Conservation (phyloP, 768 basidiomycete species). For the Neoboletus subvelutipes region DNA sequence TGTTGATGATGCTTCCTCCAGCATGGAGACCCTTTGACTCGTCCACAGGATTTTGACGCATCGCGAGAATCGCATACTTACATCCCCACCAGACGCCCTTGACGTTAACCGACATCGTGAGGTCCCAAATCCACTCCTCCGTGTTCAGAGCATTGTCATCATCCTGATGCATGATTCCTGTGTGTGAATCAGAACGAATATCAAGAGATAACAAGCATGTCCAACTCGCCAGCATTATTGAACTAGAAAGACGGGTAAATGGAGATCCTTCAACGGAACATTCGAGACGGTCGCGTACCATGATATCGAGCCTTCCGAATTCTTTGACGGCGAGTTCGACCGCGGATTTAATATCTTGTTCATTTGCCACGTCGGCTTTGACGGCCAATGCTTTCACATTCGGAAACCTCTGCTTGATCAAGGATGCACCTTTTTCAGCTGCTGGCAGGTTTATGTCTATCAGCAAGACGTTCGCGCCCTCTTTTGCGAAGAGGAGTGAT, state of each 20-base stretch:
- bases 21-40: conserved; percentile 72
- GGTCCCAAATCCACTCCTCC: conserved; percentile 94
- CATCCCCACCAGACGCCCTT: conserved; percentile 99
- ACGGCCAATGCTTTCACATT: conserved; percentile 66
- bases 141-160: conserved; percentile 97
- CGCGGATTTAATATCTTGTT: conserved; percentile 77
- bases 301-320: conserved; percentile 93
- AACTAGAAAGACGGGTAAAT: conserved; percentile 51
- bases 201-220: not conserved
- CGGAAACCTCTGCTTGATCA: conserved; percentile 66
- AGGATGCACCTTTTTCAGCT: conserved; percentile 62
- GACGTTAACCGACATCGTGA: conserved; percentile 91
- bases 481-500: conserved; percentile 90
- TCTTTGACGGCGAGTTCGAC: conserved; percentile 77
- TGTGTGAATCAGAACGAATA: conserved; percentile 2
- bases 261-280: not conserved
- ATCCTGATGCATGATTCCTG: conserved; percentile 96
- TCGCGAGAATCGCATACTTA: conserved; percentile 95
- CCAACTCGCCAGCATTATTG: conserved; percentile 77
- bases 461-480: conserved; percentile 89
- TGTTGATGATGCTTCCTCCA: conserved; percentile 96
- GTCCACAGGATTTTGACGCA: conserved; percentile 90
- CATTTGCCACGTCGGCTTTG: conserved; percentile 87
- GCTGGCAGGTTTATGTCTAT: conserved; percentile 83
- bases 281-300: conserved; percentile 53